phyloP scores from a whole-genome alignment of 2,329 filamentous ascomycete species.

The Ophiostoma ulmi region DNA sequence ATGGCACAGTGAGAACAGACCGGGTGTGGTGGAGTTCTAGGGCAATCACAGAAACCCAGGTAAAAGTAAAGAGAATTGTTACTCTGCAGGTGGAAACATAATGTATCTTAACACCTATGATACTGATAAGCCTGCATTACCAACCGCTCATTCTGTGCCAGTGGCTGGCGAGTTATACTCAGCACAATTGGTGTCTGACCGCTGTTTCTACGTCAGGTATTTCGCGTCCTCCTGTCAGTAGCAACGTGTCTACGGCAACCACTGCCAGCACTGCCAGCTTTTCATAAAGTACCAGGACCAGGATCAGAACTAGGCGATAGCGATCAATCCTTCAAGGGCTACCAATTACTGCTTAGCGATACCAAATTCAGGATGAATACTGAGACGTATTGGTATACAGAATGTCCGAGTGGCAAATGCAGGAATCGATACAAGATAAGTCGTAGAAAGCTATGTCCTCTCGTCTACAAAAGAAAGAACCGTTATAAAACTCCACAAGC shows the following conservation, averaged over 20 bases:
- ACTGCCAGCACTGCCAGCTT: not conserved
- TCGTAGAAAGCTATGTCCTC: not conserved
- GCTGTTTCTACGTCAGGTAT: not conserved
- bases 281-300: not conserved
- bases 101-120: not conserved
- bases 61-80: not conserved
- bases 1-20: conserved; percentile 5
- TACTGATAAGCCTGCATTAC: not conserved
- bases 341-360: not conserved
- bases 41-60: not conserved
- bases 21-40: not conserved
- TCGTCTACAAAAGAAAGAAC: not conserved
- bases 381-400: not conserved
- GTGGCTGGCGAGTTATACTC: not conserved
- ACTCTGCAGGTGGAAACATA: not conserved
- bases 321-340: not conserved
- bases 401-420: not conserved
- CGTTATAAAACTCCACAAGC: not conserved
- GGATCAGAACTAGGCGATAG: not conserved
- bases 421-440: not conserved
- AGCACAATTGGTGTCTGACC: not conserved
- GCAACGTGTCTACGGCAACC: not conserved
- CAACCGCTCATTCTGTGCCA: not conserved
- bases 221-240: not conserved
- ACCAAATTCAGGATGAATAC: not conserved